A percentile compares a stretch with the other conserved stretches of the same genome.
These are phyloP conservation scores for Caloboletus inedulis DNA, from an alignment of 1,284 basidiomycete species.

Conservation along the genomic window DNA sequence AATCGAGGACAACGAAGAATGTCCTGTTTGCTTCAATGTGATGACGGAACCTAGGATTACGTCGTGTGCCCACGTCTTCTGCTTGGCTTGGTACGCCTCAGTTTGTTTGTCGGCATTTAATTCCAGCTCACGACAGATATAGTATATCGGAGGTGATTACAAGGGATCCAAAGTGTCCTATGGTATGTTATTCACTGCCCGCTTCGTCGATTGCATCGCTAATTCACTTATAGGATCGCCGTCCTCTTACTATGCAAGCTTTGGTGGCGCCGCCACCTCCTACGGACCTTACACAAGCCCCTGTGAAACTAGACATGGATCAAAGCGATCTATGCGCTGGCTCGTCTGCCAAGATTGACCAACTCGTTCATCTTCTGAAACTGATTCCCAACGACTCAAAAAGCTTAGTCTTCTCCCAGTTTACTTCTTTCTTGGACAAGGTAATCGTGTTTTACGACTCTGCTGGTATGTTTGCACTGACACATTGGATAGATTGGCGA, in stretches of 20 bases:
- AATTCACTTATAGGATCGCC: slow-evolving; percentile 58
- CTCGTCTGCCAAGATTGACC: slow-evolving; percentile 81
- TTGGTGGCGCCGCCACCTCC: slow-evolving; percentile 69
- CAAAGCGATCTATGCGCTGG: slow-evolving; percentile 44
- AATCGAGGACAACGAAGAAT: slow-evolving; percentile 83
- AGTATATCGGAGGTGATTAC: slow-evolving; percentile 68
- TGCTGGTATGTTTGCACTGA: slow-evolving; percentile 4
- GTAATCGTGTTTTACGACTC: slow-evolving; percentile 33
- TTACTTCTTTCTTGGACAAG: slow-evolving; percentile 80
- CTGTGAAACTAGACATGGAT: slow-evolving; percentile 39
- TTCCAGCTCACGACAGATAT: slow-evolving; percentile 8
- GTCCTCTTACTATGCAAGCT: slow-evolving; percentile 53
- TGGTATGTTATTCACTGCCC: slow-evolving; percentile 45
- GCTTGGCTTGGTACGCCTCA: slow-evolving; percentile 58
- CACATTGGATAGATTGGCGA: slow-evolving; percentile 57
- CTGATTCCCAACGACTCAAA: slow-evolving; percentile 71
- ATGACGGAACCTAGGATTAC: slow-evolving; percentile 75
- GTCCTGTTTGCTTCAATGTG: slow-evolving; percentile 72
- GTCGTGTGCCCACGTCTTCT: slow-evolving; percentile 75
- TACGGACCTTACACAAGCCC: slow-evolving; percentile 61
- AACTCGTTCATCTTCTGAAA: slow-evolving; percentile 68
- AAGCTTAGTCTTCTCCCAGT: slow-evolving; percentile 82
- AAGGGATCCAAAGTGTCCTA: slow-evolving; percentile 73
- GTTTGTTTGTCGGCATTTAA: neutral
- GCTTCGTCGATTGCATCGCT: slow-evolving; percentile 1